Evolutionary conservation across 176 grass and related monocot species (phyloP).

Genomic region (Poa annua): DNA sequence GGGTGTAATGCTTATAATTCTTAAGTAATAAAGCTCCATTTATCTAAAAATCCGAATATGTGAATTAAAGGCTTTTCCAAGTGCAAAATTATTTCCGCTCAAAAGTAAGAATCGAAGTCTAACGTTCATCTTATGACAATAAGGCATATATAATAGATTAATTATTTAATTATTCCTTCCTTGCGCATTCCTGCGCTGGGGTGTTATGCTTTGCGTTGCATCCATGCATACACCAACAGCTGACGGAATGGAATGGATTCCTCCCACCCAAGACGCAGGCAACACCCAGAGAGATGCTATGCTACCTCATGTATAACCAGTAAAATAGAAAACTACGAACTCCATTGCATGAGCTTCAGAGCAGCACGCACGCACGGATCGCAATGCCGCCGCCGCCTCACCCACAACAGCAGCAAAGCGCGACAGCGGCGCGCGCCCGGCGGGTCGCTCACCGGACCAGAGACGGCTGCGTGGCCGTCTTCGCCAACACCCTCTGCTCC

Average conservation of each 20-base stretch:
- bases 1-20: no score
- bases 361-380: neutral
- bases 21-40: no score
- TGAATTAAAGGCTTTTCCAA: no score
- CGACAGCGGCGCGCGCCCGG: neutral
- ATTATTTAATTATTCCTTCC: neutral
- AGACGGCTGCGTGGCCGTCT: conserved; percentile 3
- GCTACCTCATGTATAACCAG: neutral
- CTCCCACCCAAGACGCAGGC: neutral
- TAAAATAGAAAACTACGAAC: neutral
- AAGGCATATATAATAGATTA: no score
- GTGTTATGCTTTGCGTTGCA: neutral
- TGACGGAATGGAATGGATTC: neutral
- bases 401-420: neutral
- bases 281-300: neutral
- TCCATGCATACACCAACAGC: neutral
- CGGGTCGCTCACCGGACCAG: conserved; percentile 20
- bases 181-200: neutral
- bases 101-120: no score
- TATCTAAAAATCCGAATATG: no score
- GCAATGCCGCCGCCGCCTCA: conserved; percentile 4
- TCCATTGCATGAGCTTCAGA: neutral
- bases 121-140: no score
- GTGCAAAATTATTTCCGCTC: no score
- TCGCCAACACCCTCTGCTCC: conserved; percentile 60